Base-by-base conservation (phyloP, 2,329 filamentous ascomycete genomes). In the Cladosporium phlei region DNA sequence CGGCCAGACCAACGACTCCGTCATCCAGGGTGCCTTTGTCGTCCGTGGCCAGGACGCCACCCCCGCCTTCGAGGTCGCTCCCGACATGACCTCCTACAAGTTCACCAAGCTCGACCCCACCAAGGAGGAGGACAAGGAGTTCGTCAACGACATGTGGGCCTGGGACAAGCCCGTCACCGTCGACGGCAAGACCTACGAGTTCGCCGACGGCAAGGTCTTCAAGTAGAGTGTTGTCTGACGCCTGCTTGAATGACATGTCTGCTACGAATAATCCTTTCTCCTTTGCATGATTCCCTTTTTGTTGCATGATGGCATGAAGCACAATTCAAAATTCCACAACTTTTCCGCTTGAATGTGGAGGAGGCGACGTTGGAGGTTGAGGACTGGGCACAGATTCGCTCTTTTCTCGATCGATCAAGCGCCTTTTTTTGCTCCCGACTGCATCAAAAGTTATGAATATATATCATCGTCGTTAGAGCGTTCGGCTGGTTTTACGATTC, bases 121-220 rank as follows among this genome's bases (percentile, higher is more conserved):
- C 69, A 95, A 88, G 69, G 69, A 79, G 46, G 88, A 90, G 71
- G 88, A 97, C 79, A 82, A 79, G 67, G 83, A 86, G 68, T 90
- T 86, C 68, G 77, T 98, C 65, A 82, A 93, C 66, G 82, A 86
- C 68, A 78, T 85, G 74, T 98, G 93, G 93, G 77, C 81, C 54
- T 95, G 89, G 87, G 93, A 97, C 71, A 86, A 88, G 76, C 83
- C 86, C 57, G 75, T 90, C 64, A 75, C 74, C 56, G 79, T 88
- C 64, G 72, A 85, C 65, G 91, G 86, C 77, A 96, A 97, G 86
- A 80, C 84, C 66, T 94, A 90, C 75, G 74, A 82, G 69, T 88
- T 85, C 76, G 86, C 86, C 66, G 85, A 88, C 65, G 93, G 93
- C 69, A 96, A 97, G 83, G 89, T 97, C 70, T 97, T 96, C 86